Evolutionary conservation across 2,329 filamentous ascomycete species (phyloP).

Genomic region (Hypoxylon sp.): DNA sequence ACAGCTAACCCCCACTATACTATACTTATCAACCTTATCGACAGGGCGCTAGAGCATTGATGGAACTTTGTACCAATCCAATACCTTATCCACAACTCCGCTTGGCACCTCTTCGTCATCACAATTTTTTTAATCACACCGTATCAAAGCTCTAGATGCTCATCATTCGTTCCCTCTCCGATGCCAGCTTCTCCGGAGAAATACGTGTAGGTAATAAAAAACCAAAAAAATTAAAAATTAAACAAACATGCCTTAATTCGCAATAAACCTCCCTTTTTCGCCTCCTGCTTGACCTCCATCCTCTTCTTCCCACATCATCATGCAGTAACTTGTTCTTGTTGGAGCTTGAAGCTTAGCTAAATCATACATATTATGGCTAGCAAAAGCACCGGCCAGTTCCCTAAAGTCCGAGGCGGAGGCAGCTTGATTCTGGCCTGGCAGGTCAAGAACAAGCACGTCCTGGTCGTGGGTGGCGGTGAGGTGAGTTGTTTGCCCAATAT

Average conservation of each 20-base stretch:
- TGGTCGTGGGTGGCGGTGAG: constrained; percentile 97
- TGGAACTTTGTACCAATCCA: background rate
- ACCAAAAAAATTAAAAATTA: background rate
- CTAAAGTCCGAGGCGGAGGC: constrained; percentile 88
- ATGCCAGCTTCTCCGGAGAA: constrained; percentile 38
- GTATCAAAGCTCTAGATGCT: constrained; percentile 39
- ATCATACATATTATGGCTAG: constrained; percentile 43
- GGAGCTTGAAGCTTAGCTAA: constrained; percentile 20
- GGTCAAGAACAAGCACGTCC: constrained; percentile 86
- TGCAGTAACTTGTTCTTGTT: constrained; percentile 30
- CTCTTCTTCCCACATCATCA: constrained; percentile 10
- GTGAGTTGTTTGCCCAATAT: constrained; percentile 65
- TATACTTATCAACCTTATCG: background rate
- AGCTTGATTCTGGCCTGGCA: constrained; percentile 98
- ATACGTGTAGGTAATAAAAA: constrained; percentile 37
- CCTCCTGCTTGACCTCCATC: background rate
- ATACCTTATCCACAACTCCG: constrained; percentile 3
- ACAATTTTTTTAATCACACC: constrained; percentile 31
- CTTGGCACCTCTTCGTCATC: constrained; percentile 37
- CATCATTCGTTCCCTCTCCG: constrained; percentile 35
- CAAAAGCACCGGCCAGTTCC: constrained; percentile 67
- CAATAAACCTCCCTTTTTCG: constrained; percentile 9
- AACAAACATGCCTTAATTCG: constrained; percentile 37
- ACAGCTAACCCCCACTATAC: background rate
- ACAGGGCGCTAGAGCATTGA: background rate